Evolutionary conservation across 352 stramenopile species (phyloP).

Genomic region (Pythium phragmiticola): DNA sequence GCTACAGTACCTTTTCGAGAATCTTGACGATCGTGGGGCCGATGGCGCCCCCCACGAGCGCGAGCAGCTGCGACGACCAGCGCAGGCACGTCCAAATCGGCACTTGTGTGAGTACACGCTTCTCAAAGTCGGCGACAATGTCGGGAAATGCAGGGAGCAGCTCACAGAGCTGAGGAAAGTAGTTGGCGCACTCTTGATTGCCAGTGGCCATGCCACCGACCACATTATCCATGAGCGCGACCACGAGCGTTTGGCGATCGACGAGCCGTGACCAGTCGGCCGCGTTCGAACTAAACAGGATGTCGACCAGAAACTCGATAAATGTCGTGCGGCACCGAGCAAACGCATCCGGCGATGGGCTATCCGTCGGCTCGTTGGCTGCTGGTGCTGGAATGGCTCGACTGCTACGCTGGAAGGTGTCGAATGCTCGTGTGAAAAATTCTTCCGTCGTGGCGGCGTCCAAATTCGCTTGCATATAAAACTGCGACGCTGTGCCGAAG

Average conservation of each 20-base stretch:
- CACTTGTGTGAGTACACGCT: conserved; percentile 41
- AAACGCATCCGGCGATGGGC: conserved; percentile 19
- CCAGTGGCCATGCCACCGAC: conserved; percentile 59
- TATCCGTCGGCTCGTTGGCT: neutral
- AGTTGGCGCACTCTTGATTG: conserved; percentile 66
- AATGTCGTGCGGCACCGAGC: conserved; percentile 52
- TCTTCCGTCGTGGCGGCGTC: conserved; percentile 45
- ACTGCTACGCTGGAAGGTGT: conserved; percentile 54
- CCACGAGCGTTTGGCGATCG: conserved; percentile 39
- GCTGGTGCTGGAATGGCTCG: conserved; percentile 6
- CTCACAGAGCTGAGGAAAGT: conserved; percentile 74
- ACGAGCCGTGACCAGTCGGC: conserved; percentile 39
- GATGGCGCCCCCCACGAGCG: conserved; percentile 59
- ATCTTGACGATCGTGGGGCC: conserved; percentile 52
- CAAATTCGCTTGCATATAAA: conserved; percentile 51
- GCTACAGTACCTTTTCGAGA: conserved; percentile 66
- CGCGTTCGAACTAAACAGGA: conserved; percentile 45
- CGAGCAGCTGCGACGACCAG: conserved; percentile 79
- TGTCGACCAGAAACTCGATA: conserved; percentile 69
- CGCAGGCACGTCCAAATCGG: conserved; percentile 80
- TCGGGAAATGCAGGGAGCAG: conserved; percentile 50
- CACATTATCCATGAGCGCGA: conserved; percentile 59
- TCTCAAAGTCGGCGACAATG: conserved; percentile 46
- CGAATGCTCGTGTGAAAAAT: conserved; percentile 53
- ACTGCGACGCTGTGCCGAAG: conserved; percentile 59